These are phyloP conservation scores for Ophiosphaerella narmari DNA, from an alignment of 2,329 filamentous ascomycete species.

Conservation along the genomic window DNA sequence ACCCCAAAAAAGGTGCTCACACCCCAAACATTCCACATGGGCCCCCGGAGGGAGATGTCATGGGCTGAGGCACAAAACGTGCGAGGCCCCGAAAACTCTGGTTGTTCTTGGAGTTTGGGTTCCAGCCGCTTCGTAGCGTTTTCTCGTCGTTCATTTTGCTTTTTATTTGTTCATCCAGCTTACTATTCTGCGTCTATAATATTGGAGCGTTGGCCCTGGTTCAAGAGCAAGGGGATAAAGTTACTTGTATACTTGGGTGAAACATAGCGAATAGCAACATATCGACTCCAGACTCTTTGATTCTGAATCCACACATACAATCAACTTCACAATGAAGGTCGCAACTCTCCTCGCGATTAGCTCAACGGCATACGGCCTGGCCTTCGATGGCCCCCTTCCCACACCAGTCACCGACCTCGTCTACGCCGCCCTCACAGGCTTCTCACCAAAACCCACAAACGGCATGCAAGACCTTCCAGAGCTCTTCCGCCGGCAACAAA, in stretches of 20 bases:
- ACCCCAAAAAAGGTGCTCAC: not conserved
- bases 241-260: not conserved
- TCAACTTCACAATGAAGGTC: slow-evolving; percentile 4
- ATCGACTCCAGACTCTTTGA: not conserved
- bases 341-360: slow-evolving; percentile 8
- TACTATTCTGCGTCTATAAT: not conserved
- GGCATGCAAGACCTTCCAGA: slow-evolving; percentile 5
- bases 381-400: slow-evolving; percentile 11
- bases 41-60: not conserved
- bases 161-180: not conserved
- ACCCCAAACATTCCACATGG: slow-evolving; percentile 2
- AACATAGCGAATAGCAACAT: not conserved
- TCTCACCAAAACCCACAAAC: slow-evolving; percentile 15
- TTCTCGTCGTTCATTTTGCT: not conserved
- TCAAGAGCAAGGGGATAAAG: slow-evolving; percentile 2
- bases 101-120: not conserved
- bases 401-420: slow-evolving; percentile 7
- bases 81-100: slow-evolving; percentile 3
- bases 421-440: slow-evolving; percentile 10
- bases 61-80: slow-evolving; percentile 6
- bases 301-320: not conserved
- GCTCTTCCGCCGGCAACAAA: slow-evolving; percentile 17
- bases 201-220: not conserved
- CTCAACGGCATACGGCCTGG: slow-evolving; percentile 6
- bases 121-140: not conserved